These are phyloP conservation scores for Zygosaccharomyces pseudobailii DNA, from an alignment of 1,139 yeast species.

Conservation along the genomic window DNA sequence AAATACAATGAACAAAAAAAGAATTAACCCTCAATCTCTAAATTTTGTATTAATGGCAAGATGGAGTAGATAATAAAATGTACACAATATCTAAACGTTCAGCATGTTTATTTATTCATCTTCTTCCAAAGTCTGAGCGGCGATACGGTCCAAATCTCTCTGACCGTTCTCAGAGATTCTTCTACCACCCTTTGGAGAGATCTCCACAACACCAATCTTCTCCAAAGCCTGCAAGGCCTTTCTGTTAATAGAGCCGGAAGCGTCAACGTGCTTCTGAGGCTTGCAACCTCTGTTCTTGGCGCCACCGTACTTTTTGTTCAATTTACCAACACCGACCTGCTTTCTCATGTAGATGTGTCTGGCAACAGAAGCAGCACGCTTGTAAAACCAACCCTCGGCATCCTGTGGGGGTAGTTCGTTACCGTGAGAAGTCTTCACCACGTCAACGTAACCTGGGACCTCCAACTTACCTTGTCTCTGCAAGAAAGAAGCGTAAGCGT, in stretches of 20 bases:
- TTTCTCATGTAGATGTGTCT: constrained; percentile 99
- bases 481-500: constrained; percentile 99
- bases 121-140: constrained; percentile 95
- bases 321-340: constrained; percentile 98
- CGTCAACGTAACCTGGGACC: constrained; percentile 99
- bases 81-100: constrained; percentile 15
- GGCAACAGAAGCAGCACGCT: constrained; percentile 99
- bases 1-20: neutral
- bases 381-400: constrained; percentile 99
- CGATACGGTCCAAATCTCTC: constrained; percentile 99
- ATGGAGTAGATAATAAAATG: constrained; percentile 16
- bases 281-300: constrained; percentile 98
- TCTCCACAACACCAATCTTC: constrained; percentile 96
- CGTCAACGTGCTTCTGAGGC: constrained; percentile 98
- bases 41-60: constrained; percentile 13
- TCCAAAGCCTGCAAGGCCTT: constrained; percentile 96
- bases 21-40: constrained; percentile 1
- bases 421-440: constrained; percentile 98
- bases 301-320: constrained; percentile 99
- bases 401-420: constrained; percentile 99
- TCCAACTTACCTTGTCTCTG: constrained; percentile 99
- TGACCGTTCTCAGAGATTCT: constrained; percentile 99
- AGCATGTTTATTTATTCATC: constrained; percentile 53
- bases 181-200: constrained; percentile 98
- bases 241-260: constrained; percentile 99